Evolutionary conservation across 495 filamentous ascomycete species (phyloP), one percentile per base, ranked within the genome.

Genomic region (Copromyces sp.): DNA sequence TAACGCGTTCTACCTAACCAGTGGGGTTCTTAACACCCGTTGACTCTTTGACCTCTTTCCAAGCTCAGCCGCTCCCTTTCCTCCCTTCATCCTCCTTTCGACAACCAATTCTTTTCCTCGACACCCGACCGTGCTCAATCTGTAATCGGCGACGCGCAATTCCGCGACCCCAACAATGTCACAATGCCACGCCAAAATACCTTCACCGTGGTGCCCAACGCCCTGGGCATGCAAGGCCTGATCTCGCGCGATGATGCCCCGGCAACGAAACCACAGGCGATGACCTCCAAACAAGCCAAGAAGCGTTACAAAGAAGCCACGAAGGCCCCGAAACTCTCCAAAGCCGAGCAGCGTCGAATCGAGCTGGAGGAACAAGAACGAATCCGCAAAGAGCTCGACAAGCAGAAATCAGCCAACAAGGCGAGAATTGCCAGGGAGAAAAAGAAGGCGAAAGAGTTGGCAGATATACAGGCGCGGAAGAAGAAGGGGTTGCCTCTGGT

Each of bases 231-330:
- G 45, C 77, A 80, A 69, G 71, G 73, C 0, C 72, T 76, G 40
- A 47, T 78, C 29, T 68, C 69, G 4, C 76, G 76, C 2, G 47
- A 73, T 11, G 75, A 32, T 11, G 14, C 37, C 2, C 35, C 68
- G 20, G 1, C 61, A 3, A 1, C 6, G 3, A 39, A 9, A 45
- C 71, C 68, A 5, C 32, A 77, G 20, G 80, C 83, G 9, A 86
- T 85, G 84, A 86, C 83, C 29, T 80, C 81, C 0, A 85, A 84
- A 41, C 81, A 85, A 71, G 81, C 79, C 12, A 79, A 82, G 76
- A 84, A 37, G 35, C 35, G 35, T 3, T 37, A 37, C 35, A 37
- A 37, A 5, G 35, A 37, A 37, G 35, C 35, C 35, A 37, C 35
- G 0, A 37, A 37, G 35, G 35, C 0, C 35, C 82, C 82, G 4